Evolutionary conservation across 495 filamentous ascomycete genomes (phyloP).

Genomic region (Bryoglossum gracile): DNA sequence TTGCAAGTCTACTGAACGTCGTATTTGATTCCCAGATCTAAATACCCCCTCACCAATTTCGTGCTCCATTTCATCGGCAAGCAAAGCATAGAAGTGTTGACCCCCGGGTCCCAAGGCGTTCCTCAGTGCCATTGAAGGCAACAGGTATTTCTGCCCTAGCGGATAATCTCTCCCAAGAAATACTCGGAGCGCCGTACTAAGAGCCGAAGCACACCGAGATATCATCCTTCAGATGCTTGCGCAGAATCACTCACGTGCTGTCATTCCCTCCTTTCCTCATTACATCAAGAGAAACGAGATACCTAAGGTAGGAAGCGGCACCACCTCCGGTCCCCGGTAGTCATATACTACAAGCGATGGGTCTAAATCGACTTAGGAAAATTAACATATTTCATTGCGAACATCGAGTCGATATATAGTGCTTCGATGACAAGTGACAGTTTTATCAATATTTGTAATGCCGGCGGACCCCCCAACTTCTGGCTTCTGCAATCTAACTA

Average conservation of each 20-base stretch:
- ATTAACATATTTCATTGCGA: slow-evolving; percentile 41
- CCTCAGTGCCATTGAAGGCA: slow-evolving; percentile 35
- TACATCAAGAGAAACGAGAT: slow-evolving; percentile 21
- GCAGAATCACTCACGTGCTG: slow-evolving; percentile 37
- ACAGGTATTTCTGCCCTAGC: slow-evolving; percentile 41
- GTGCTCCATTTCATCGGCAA: slow-evolving; percentile 42
- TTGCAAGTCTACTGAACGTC: slow-evolving; percentile 48
- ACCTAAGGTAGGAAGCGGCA: slow-evolving; percentile 36
- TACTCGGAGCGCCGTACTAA: slow-evolving; percentile 39
- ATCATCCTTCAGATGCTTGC: slow-evolving; percentile 32
- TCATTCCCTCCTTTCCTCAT: slow-evolving; percentile 35
- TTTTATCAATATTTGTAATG: neutral
- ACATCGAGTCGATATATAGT: slow-evolving; percentile 41
- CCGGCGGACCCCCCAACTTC: neutral
- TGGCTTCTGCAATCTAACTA: slow-evolving; percentile 16
- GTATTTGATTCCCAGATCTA: no score
- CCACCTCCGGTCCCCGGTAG: slow-evolving; percentile 56
- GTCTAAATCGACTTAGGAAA: slow-evolving; percentile 44
- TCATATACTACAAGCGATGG: slow-evolving; percentile 44
- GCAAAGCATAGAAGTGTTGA: slow-evolving; percentile 27
- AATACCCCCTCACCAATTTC: slow-evolving; percentile 45
- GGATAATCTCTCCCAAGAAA: slow-evolving; percentile 40
- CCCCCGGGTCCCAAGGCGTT: slow-evolving; percentile 23
- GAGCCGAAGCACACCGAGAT: slow-evolving; percentile 37
- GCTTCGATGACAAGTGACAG: slow-evolving; percentile 1